Percentiles rank a stretch among this genome's conserved stretches.
Conservation (phyloP, 805 yeast species). For the Starmerella etchellsii region DNA sequence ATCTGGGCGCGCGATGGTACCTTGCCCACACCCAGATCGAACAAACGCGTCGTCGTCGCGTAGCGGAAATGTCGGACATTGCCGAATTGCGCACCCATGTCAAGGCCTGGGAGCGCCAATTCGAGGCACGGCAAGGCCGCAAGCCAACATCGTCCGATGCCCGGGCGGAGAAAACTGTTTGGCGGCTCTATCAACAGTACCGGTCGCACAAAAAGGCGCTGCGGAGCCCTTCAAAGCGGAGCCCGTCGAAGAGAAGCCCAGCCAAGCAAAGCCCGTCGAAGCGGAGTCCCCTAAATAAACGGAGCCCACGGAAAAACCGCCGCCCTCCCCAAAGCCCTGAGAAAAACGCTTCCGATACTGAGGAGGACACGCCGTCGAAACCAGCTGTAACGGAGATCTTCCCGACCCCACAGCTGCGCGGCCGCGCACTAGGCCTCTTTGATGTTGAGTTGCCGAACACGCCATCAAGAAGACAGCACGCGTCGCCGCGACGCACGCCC, state of each 20-base stretch:
- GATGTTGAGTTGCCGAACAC: constrained; percentile 16
- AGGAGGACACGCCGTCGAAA: constrained; percentile 8
- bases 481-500: not conserved
- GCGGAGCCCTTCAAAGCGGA: not conserved
- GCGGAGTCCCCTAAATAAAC: no score
- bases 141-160: constrained; percentile 16
- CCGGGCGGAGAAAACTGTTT: constrained; percentile 9
- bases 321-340: not conserved
- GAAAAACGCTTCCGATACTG: not conserved
- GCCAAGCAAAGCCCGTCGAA: not conserved
- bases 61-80: constrained; percentile 1
- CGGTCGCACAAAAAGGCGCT: constrained; percentile 3
- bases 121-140: constrained; percentile 8
- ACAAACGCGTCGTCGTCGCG: no score
- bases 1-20: no score
- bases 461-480: constrained; percentile 5
- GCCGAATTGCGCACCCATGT: constrained; percentile 10
- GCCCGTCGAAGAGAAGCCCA: not conserved
- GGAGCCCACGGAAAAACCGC: not conserved
- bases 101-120: constrained; percentile 18
- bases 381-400: constrained; percentile 12
- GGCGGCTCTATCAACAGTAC: constrained; percentile 13
- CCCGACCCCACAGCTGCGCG: constrained; percentile 18
- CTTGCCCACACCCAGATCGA: no score
- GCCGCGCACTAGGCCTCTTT: constrained; percentile 16